Base-by-base conservation (phyloP, 2,329 filamentous ascomycete genomes). In the Colletotrichum chrysophilum region DNA sequence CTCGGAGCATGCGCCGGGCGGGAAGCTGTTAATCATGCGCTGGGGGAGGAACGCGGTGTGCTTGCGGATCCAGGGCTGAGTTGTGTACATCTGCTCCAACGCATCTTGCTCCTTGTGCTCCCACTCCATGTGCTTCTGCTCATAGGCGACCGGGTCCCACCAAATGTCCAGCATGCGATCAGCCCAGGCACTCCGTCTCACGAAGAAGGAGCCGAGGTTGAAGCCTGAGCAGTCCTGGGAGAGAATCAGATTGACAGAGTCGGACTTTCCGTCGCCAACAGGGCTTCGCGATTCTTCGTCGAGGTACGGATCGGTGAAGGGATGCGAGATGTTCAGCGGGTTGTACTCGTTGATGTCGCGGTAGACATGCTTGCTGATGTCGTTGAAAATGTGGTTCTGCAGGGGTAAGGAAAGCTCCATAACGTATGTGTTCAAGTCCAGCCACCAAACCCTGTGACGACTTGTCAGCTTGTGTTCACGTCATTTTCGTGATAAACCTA, bases 91-190 rank as follows among this genome's bases (percentile, higher is more conserved):
- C 86, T 98, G 94, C 86, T 98, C 96, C 56, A 99, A 87, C 3
- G 96, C 95, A 82, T 98, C 96, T 86, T 99, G 97, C 84, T 99
- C 97, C 84, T 98, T 98, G 88, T 99, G 97, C 82, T 97, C 96
- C 97, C 97, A 99, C 77, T 97, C 92, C 96, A 98, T 98, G 84
- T 99, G 97, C 83, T 96, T 97, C 86, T 99, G 97, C 86, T 99
- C 97, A 84, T 99, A 99, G 73, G 94, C 92, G 34, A 98, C 96
- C 0, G 97, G 97, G 81, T 99, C 97, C 97, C 97, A 99, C 97
- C 97, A 99, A 68, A 98, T 91, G 82, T 99, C 97, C 43, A 99
- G 91, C 21, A 99, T 87, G 6, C 95, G 93, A 81, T 98, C 96
- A 0, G 96, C 95, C 95, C 96, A 99, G 30, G 92, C 88, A 80